Evolutionary conservation across 1,284 basidiomycete genomes (phyloP).

Genomic region (Tilletia indica): DNA sequence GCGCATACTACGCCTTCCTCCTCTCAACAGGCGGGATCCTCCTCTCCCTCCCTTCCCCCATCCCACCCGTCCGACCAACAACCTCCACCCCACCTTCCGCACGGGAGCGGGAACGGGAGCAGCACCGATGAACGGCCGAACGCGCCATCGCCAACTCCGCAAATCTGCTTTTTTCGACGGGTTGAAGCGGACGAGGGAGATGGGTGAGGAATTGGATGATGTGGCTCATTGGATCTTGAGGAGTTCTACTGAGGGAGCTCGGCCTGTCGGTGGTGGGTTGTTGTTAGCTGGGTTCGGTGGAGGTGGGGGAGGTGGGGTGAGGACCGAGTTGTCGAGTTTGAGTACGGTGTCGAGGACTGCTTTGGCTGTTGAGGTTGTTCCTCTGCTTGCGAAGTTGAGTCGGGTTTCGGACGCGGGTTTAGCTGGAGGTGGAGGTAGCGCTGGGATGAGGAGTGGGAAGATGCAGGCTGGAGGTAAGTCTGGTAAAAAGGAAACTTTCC

Average conservation of each 20-base stretch:
- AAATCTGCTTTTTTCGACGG: slow-evolving; percentile 61
- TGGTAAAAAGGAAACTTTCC: too few relatives aligned
- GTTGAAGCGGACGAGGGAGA: slow-evolving; percentile 52
- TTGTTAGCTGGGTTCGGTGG: background rate
- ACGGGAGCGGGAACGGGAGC: background rate
- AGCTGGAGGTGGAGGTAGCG: too few relatives aligned
- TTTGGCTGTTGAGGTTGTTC: background rate
- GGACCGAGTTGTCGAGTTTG: background rate
- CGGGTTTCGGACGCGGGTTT: too few relatives aligned
- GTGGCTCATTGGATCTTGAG: slow-evolving; percentile 23
- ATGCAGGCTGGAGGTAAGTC: too few relatives aligned
- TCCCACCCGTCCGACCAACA: slow-evolving; percentile 58
- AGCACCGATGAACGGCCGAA: background rate
- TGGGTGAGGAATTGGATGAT: slow-evolving; percentile 52
- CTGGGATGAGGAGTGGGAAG: too few relatives aligned
- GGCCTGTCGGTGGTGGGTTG: background rate
- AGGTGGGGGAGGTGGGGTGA: too few relatives aligned
- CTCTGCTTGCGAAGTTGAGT: background rate
- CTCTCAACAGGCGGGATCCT: slow-evolving; percentile 73
- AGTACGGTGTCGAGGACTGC: background rate
- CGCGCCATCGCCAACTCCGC: slow-evolving; percentile 67
- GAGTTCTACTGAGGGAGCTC: background rate
- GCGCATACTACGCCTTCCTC: slow-evolving; percentile 81
- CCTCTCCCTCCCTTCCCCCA: slow-evolving; percentile 80
- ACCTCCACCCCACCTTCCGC: background rate